Base-by-base conservation (phyloP, 2,329 filamentous ascomycete species). In the Aspergillus pseudoterreus region DNA sequence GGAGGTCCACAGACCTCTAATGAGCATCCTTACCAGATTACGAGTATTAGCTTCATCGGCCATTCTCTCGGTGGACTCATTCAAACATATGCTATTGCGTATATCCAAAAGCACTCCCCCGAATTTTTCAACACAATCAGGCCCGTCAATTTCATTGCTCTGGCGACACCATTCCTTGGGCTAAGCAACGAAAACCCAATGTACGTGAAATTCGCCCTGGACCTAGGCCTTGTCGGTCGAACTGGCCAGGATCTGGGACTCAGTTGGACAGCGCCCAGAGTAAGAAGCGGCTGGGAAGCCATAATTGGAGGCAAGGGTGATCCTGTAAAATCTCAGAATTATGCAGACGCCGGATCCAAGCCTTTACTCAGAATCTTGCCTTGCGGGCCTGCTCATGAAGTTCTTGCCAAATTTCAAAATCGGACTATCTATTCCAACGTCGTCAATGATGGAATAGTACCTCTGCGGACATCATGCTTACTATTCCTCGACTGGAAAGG, bases 401-500 rank as follows among this genome's bases (percentile, higher is more conserved):
- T 92, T 1, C 74, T 97, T 38, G 86, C 87, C 66, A 90, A 89
- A 72, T 97, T 97, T 69, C 80, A 90, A 19, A 95, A 95, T 67
- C 81, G 92, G 14, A 97, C 94, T 0, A 79, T 96, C 1, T 97
- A 97, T 69, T 96, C 92, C 2, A 97, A 97, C 63, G 92, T 97
- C 11, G 92, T 97, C 60, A 97, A 97, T 65, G 92, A 97, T 71
- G 92, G 92, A 3, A 96, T 99, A 60, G 94, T 99, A 4, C 94
- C 94, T 2, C 75, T 99, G 32, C 84, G 94, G 19, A 99, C 94
- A 4, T 97, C 92, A 57, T 99, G 92, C 69, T 77, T 99, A n/a
- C 74, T 99, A 5, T 99, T 99, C 64, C 76, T 99, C 1, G 94
- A 99, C 67, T 99, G 94, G 94, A 88, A 92, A 71, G 94, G 94